phyloP scores from a whole-genome alignment of 805 yeast genomes.

The Candida argentea region DNA sequence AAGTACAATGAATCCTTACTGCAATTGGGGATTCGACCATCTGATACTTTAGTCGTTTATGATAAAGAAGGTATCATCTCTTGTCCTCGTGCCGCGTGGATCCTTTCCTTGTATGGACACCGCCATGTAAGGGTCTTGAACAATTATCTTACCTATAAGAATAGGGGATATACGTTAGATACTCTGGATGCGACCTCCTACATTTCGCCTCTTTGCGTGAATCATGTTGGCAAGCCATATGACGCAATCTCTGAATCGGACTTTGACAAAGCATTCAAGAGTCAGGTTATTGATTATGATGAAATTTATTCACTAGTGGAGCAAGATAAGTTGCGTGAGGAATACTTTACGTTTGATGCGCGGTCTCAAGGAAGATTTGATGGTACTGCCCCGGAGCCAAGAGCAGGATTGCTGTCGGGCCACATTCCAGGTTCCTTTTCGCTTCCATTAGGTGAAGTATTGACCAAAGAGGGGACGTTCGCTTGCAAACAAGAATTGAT shows the following conservation, averaged over 20 bases:
- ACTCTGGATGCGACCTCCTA: background rate
- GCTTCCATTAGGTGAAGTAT: conserved; percentile 60
- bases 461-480: conserved; percentile 37
- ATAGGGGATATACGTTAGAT: conserved; percentile 37
- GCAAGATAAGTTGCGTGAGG: conserved; percentile 28
- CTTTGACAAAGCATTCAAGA: conserved; percentile 21
- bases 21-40: conserved; percentile 42
- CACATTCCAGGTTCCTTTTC: conserved; percentile 78
- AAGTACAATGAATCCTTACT: conserved; percentile 46
- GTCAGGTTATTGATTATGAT: conserved; percentile 57
- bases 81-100: conserved; percentile 90
- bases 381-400: conserved; percentile 79
- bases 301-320: conserved; percentile 52
- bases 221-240: conserved; percentile 7
- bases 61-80: conserved; percentile 81
- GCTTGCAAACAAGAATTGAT: conserved; percentile 37
- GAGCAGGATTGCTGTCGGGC: conserved; percentile 82
- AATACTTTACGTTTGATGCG: conserved; percentile 67
- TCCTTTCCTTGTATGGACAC: conserved; percentile 73
- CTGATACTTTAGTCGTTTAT: conserved; percentile 66
- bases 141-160: conserved; percentile 48
- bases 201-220: conserved; percentile 13
- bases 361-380: conserved; percentile 65
- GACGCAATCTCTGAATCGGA: conserved; percentile 12
- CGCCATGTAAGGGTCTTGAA: conserved; percentile 58